Evolutionary conservation across 306 rosid genomes (phyloP), one percentile per base, ranked within the genome.

Genomic region (Malus sieversii): DNA sequence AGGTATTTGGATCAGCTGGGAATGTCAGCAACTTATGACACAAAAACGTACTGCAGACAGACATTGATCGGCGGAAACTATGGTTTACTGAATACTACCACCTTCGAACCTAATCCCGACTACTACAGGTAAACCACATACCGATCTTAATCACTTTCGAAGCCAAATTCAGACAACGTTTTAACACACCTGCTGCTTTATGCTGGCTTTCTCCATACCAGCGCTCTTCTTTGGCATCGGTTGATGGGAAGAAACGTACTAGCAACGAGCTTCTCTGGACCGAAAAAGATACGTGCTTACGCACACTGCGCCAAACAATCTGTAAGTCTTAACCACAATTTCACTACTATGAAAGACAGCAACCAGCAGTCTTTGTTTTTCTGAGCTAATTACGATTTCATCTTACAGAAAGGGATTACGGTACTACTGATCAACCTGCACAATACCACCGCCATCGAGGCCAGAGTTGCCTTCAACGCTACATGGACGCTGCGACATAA

Each of bases 1-100:
- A 95, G 99, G 99, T 96, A 92, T 77, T 73, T 96, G 83, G 99
- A 92, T 82, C 99, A 96, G 88, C 90, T 92, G 59, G 98, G 92
- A 29, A 96, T 90, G 99, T 83, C 98, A 76, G 88, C 99, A 11
- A 29, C 87, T 61, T 89, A 75, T 75, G 92, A 85, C 78, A 96
- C 99, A 25, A 88, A 42, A 81, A 89, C 99, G 1, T 96, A 92
- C 79, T 96, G 99, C 84, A 92, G 99, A 77, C 99, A 96, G 76
- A 81, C 88, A 25, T 88, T 92, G 86, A 77, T 96, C 4, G 99
- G 99, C 16, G 98, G 99, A 70, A 92, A 88, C 88, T 96, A 96
- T 71, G 99, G 99, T 78, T 87, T 92, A 68, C 87, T 96, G 46
- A 81, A 84, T 82, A 86, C 93, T 4, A 30, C 77, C 2, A 92